These are phyloP conservation scores for Globisporangium radiosum DNA, from an alignment of 352 stramenopile genomes.

Conservation along the genomic window DNA sequence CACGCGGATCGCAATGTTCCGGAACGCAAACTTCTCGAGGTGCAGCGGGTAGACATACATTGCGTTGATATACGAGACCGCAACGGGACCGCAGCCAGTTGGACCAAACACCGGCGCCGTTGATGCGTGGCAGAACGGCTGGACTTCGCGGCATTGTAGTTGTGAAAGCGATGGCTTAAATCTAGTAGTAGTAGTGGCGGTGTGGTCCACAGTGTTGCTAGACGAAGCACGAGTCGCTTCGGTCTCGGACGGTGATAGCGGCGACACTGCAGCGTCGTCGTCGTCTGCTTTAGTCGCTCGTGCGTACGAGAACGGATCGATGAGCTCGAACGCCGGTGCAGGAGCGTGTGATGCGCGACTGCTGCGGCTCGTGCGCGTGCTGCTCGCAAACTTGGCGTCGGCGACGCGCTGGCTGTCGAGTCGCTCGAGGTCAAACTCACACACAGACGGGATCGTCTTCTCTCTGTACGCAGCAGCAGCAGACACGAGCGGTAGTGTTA, in stretches of 20 bases:
- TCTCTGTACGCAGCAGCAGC: constrained; percentile 26
- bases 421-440: constrained; percentile 51
- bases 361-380: not conserved
- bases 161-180: not conserved
- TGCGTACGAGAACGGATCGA: constrained; percentile 27
- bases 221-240: not conserved
- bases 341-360: constrained; percentile 1
- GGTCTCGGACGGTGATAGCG: not conserved
- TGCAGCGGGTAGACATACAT: constrained; percentile 65
- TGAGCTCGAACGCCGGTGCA: constrained; percentile 17
- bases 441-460: constrained; percentile 38
- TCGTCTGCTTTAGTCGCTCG: not conserved
- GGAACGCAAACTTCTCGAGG: constrained; percentile 58
- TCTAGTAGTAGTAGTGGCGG: not conserved
- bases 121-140: constrained; percentile 48
- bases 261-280: too few relatives aligned
- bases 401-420: constrained; percentile 33
- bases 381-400: constrained; percentile 33
- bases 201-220: not conserved
- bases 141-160: constrained; percentile 43
- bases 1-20: constrained; percentile 60
- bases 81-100: constrained; percentile 42
- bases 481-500: not conserved
- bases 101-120: constrained; percentile 29
- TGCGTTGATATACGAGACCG: constrained; percentile 44